Conservation (phyloP, 305 asterid species). For the Lippia alba region DNA sequence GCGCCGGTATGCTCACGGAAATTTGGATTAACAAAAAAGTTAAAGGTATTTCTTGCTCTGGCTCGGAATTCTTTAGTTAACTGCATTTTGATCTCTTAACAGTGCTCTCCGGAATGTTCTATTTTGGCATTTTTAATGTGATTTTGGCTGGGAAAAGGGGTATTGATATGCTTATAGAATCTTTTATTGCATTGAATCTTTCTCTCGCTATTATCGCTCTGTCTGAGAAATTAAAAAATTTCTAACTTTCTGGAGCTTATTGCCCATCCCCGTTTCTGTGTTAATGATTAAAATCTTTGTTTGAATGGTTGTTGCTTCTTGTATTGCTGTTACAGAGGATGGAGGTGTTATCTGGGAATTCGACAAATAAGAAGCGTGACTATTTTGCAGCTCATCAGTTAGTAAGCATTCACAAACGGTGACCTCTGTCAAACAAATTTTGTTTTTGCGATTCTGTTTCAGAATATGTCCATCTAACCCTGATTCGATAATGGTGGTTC, state of each 20-base stretch:
- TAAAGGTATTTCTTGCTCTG: constrained; percentile 53
- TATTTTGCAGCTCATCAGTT: neutral
- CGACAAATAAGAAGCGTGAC: constrained; percentile 48
- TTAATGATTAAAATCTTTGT: neutral
- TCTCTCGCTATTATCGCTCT: neutral
- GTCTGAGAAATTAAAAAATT: neutral
- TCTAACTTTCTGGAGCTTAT: neutral
- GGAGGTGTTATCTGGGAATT: constrained; percentile 83
- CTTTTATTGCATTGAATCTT: neutral
- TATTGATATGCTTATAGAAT: neutral
- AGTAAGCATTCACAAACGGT: constrained; percentile 8
- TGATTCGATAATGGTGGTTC: constrained; percentile 1
- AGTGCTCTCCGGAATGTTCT: neutral
- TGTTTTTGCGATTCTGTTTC: neutral
- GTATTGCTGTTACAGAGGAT: constrained; percentile 60
- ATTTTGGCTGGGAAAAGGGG: neutral
- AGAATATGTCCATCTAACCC: neutral
- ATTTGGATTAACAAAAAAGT: constrained; percentile 87
- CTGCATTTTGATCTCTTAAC: neutral
- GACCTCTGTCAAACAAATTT: neutral
- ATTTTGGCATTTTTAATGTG: neutral
- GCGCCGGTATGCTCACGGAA: constrained; percentile 86
- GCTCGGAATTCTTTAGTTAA: neutral
- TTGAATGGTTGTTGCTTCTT: neutral
- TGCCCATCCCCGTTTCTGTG: neutral